Conservation (phyloP, 148 eudicot genomes). For the Vaccinium macrocarpon region DNA sequence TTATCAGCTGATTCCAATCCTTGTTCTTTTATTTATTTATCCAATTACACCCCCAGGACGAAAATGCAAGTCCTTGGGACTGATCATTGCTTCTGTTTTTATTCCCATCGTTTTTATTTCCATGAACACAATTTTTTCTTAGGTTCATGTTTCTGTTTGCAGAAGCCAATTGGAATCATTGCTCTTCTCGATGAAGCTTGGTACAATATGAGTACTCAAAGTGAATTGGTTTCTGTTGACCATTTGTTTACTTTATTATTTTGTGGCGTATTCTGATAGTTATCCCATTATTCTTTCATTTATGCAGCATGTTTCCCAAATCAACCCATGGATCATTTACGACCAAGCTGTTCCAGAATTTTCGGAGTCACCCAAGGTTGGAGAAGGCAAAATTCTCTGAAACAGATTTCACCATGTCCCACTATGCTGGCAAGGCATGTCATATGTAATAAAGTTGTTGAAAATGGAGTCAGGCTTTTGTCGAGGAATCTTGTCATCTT, state of each 20-base stretch:
- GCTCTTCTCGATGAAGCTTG: conserved; percentile 97
- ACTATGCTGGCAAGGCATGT: conserved; percentile 96
- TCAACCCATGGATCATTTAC: conserved; percentile 94
- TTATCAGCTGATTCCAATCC: conserved; percentile 2
- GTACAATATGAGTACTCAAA: conserved; percentile 38
- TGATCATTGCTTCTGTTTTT: neutral
- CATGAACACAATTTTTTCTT: neutral
- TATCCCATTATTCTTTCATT: conserved; percentile 11
- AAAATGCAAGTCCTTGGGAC: neutral
- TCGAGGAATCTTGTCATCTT: neutral
- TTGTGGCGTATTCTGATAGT: conserved; percentile 7
- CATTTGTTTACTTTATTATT: neutral
- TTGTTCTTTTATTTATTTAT: neutral
- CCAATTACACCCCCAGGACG: no score
- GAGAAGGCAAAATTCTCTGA: conserved; percentile 90
- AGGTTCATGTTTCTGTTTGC: conserved; percentile 34
- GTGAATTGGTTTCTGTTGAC: conserved; percentile 26
- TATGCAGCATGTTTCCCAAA: conserved; percentile 94
- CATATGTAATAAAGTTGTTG: conserved; percentile 2
- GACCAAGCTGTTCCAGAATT: conserved; percentile 86
- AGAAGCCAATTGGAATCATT: conserved; percentile 97
- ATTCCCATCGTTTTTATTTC: neutral
- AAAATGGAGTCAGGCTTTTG: neutral
- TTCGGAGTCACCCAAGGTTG: conserved; percentile 70
- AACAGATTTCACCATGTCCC: conserved; percentile 85